These are phyloP conservation scores for Bromus sterilis DNA, from an alignment of 176 grass and related monocot genomes.

Conservation along the genomic window DNA sequence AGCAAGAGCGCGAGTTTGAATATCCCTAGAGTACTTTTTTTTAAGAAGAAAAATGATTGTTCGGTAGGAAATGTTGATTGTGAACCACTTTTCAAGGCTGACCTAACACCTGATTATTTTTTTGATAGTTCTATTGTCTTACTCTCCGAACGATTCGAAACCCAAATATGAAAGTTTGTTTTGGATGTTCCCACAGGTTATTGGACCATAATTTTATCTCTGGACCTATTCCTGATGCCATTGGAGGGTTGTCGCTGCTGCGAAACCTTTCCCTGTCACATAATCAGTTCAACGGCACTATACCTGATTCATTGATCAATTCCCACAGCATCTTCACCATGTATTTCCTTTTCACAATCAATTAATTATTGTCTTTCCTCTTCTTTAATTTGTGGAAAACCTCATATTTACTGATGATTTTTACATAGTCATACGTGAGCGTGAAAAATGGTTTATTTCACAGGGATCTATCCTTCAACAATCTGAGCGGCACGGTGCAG, in stretches of 20 bases:
- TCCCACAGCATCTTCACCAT: constrained; percentile 29
- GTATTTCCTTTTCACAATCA: constrained; percentile 26
- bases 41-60: no score
- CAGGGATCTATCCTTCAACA: constrained; percentile 88
- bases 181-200: constrained; percentile 25
- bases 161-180: not conserved
- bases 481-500: constrained; percentile 54
- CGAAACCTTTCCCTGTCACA: constrained; percentile 55
- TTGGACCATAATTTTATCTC: constrained; percentile 62
- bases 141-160: not conserved
- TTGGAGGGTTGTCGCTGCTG: constrained; percentile 48
- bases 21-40: no score
- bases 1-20: no score
- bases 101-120: no score
- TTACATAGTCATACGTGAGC: not conserved
- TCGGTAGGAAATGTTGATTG: no score
- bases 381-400: not conserved
- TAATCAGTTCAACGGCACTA: constrained; percentile 57
- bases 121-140: not conserved
- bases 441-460: not conserved
- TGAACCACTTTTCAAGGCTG: no score
- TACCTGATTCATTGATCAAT: constrained; percentile 60
- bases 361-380: not conserved
- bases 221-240: constrained; percentile 47
- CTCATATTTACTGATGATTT: not conserved